phyloP scores from a whole-genome alignment of 495 filamentous ascomycete genomes.

The Thermochaetoides thermophila region DNA sequence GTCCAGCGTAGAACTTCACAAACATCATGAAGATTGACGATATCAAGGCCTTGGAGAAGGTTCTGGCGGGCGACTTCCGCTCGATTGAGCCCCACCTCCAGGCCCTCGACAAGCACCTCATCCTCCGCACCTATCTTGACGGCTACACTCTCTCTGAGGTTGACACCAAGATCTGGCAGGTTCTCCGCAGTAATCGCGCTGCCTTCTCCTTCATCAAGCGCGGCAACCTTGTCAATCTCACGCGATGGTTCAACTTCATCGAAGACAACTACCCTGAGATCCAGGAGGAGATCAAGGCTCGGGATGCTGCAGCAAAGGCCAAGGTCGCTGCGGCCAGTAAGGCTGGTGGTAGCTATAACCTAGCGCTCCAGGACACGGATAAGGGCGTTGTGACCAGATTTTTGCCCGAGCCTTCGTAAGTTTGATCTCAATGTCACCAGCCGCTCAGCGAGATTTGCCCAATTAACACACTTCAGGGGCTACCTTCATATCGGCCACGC shows the following conservation, averaged over 20 bases:
- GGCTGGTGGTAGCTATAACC: constrained; percentile 79
- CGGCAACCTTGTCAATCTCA: constrained; percentile 60
- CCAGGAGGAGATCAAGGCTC: constrained; percentile 38
- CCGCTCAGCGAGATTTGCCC: too few relatives aligned
- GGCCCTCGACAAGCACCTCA: constrained; percentile 73
- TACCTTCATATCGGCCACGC: constrained; percentile 92
- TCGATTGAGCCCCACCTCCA: constrained; percentile 57
- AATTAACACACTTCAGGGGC: constrained; percentile 26
- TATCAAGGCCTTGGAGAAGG: constrained; percentile 29
- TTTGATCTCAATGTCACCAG: too few relatives aligned
- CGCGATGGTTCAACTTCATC: constrained; percentile 79
- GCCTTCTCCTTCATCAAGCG: constrained; percentile 68
- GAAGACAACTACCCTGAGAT: constrained; percentile 64
- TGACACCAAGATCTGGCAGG: constrained; percentile 74
- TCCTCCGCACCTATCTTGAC: constrained; percentile 70
- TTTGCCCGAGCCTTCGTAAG: constrained; percentile 86
- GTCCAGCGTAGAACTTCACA: too few relatives aligned
- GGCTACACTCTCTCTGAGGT: constrained; percentile 66
- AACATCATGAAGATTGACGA: constrained; percentile 36
- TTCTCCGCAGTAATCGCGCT: constrained; percentile 73
- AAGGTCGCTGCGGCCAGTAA: constrained; percentile 63
- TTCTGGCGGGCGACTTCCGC: constrained; percentile 60
- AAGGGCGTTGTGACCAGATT: constrained; percentile 91
- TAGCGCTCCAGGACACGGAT: constrained; percentile 73
- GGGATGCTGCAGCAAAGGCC: constrained; percentile 47